Conservation (phyloP, 140 eudicot species). For the Ambrosia hybrid region DNA sequence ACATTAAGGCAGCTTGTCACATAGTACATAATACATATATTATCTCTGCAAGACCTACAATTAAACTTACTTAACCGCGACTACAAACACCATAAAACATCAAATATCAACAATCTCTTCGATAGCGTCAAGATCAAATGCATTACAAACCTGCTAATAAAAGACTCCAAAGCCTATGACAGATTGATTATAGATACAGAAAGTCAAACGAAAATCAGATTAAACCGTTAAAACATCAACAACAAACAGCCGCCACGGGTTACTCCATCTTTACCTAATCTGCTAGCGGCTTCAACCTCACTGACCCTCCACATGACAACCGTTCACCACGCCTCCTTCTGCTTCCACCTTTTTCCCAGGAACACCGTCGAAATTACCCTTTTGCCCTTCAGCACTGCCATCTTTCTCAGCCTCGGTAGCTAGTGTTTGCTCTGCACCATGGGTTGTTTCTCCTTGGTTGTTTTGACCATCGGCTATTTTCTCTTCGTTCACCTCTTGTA, state of each 20-base stretch:
- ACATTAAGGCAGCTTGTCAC: constrained; percentile 16
- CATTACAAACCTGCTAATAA: constrained; percentile 5
- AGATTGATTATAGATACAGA: constrained; percentile 23
- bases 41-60: constrained; percentile 24
- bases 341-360: constrained; percentile 18
- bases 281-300: constrained; percentile 25
- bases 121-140: background rate
- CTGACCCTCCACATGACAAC: constrained; percentile 35
- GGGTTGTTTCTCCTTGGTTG: constrained; percentile 26
- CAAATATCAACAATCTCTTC: constrained; percentile 23
- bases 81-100: constrained; percentile 20
- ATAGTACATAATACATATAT: constrained; percentile 12
- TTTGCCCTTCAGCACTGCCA: constrained; percentile 28
- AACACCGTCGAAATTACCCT: constrained; percentile 17
- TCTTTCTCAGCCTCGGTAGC: constrained; percentile 10
- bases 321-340: constrained; percentile 41
- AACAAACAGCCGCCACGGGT: constrained; percentile 16
- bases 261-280: constrained; percentile 21
- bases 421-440: background rate
- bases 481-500: constrained; percentile 14
- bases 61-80: constrained; percentile 10
- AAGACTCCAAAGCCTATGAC: constrained; percentile 18
- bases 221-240: background rate
- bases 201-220: background rate
- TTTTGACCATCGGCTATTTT: constrained; percentile 7